Percentiles rank a stretch among this genome's conserved stretches.
phyloP scores from a whole-genome alignment of 1,284 basidiomycete species.

The Trichosporon asahii region DNA sequence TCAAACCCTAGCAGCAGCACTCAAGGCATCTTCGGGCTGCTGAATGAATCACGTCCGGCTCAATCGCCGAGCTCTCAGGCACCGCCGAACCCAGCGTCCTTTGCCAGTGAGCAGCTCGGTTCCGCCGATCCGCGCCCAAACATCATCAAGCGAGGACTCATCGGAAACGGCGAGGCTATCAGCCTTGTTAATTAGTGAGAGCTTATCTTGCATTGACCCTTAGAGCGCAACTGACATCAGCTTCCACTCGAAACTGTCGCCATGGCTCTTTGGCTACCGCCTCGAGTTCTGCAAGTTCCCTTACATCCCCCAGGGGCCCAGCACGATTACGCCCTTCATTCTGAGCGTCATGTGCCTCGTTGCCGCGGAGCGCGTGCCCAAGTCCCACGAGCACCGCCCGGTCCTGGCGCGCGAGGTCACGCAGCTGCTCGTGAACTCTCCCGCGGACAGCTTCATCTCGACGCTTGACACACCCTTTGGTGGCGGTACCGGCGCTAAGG shows the following conservation, averaged over 20 bases:
- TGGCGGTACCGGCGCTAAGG: conserved; percentile 19
- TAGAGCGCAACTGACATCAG: conserved; percentile 19
- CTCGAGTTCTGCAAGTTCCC: conserved; percentile 43
- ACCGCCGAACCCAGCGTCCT: background rate
- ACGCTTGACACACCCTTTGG: conserved; percentile 22
- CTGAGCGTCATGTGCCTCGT: conserved; percentile 44
- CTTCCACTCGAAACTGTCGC: conserved; percentile 38
- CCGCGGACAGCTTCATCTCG: conserved; percentile 35
- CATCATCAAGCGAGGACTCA: conserved; percentile 39
- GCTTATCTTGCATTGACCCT: conserved; percentile 11
- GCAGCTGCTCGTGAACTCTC: conserved; percentile 34
- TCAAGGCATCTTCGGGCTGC: conserved; percentile 22
- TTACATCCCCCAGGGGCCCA: conserved; percentile 40
- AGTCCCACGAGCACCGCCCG: conserved; percentile 24
- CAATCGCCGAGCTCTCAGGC: conserved; percentile 10
- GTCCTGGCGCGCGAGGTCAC: conserved; percentile 34
- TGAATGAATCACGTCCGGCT: conserved; percentile 15
- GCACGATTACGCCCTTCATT: conserved; percentile 45
- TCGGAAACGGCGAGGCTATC: conserved; percentile 31
- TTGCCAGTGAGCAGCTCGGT: conserved; percentile 28
- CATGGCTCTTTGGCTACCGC: conserved; percentile 42
- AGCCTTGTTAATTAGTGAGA: conserved; percentile 40
- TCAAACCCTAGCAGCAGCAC: background rate
- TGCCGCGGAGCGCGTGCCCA: conserved; percentile 36
- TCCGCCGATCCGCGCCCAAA: conserved; percentile 37